Conservation (phyloP, 116 monocot genomes). For the Cymodocea nodosa region DNA sequence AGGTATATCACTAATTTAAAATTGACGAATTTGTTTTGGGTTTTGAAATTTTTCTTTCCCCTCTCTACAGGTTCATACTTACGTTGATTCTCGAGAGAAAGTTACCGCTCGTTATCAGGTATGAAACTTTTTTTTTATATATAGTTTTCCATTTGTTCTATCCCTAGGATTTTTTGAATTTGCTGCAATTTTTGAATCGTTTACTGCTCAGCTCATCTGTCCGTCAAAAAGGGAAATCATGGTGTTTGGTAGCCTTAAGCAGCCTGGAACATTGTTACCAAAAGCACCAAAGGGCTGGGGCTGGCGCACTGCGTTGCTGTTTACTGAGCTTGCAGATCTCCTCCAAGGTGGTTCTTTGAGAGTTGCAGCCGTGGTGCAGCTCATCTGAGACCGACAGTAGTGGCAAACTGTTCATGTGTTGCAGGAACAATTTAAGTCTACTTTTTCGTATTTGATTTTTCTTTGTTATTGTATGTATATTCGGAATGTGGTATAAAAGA, state of each 20-base stretch:
- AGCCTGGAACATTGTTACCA: constrained; percentile 77
- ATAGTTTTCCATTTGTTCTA: neutral
- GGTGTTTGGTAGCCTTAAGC: constrained; percentile 93
- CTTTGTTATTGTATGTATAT: too few species aligned
- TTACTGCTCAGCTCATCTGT: constrained; percentile 60
- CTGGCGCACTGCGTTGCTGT: constrained; percentile 91
- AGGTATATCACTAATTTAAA: constrained; percentile 23
- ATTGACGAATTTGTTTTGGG: neutral
- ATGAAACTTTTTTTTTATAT: neutral
- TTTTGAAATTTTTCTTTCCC: constrained; percentile 7
- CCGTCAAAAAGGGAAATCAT: constrained; percentile 96
- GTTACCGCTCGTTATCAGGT: constrained; percentile 99
- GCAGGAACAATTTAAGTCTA: too few species aligned
- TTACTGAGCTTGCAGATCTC: constrained; percentile 89
- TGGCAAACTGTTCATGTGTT: too few species aligned
- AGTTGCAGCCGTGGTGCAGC: constrained; percentile 76
- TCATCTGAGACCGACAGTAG: constrained; percentile 38
- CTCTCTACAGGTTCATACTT: constrained; percentile 63
- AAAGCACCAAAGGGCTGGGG: constrained; percentile 99
- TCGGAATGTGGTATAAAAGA: too few species aligned
- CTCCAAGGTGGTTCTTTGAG: constrained; percentile 79
- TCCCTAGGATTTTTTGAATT: neutral
- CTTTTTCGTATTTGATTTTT: too few species aligned
- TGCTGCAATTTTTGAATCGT: neutral
- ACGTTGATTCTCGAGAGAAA: constrained; percentile 86